Evolutionary conservation across 2,329 filamentous ascomycete species (phyloP).

Genomic region (Fusarium xyrophilum): DNA sequence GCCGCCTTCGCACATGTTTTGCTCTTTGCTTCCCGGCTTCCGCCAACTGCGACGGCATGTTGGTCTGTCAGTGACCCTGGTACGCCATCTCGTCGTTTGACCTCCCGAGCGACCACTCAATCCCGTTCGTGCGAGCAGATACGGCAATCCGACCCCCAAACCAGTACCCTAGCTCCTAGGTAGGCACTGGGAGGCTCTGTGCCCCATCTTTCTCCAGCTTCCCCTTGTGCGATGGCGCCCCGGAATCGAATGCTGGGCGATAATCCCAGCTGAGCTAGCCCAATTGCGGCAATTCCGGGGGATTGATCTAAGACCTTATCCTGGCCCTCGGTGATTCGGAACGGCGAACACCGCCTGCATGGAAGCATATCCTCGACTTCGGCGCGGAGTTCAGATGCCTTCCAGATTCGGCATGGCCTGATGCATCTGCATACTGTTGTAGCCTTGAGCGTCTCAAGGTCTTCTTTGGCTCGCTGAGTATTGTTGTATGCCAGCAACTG

Average conservation of each 20-base stretch:
- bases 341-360: conserved; percentile 41
- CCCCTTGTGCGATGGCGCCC: conserved; percentile 42
- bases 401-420: conserved; percentile 16
- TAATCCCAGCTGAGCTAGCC: conserved; percentile 33
- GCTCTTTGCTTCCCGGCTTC: neutral
- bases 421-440: conserved; percentile 1
- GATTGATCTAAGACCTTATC: conserved; percentile 47
- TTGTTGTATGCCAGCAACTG: neutral
- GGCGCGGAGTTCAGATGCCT: conserved; percentile 30
- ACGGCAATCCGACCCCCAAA: conserved; percentile 34
- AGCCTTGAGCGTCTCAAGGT: neutral
- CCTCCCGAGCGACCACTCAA: conserved; percentile 17
- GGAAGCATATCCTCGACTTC: conserved; percentile 23
- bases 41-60: conserved; percentile 6
- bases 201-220: conserved; percentile 42
- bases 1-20: conserved; percentile 8
- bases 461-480: neutral
- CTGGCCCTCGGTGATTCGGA: conserved; percentile 43
- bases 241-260: conserved; percentile 27
- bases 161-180: conserved; percentile 5
- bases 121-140: conserved; percentile 32
- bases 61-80: conserved; percentile 19
- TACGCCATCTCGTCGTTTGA: conserved; percentile 29
- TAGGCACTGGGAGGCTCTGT: conserved; percentile 38
- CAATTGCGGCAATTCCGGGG: conserved; percentile 44